These are phyloP conservation scores for Kandelia obovata DNA, from an alignment of 345 rosid species.

Conservation along the genomic window DNA sequence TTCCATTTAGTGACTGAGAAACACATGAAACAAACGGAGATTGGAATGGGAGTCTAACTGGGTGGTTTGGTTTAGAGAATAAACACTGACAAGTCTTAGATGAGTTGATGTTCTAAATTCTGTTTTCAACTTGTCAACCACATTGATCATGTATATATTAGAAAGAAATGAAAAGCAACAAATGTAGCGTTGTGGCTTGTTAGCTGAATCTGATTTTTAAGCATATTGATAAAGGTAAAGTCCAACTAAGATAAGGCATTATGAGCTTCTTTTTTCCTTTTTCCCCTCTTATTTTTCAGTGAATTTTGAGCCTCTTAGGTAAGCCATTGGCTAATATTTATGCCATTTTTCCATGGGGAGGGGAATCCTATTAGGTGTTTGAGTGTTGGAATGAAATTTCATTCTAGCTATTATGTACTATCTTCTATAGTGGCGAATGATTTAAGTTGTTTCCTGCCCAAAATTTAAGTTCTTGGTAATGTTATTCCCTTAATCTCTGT, in stretches of 20 bases:
- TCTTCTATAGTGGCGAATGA: too few relatives aligned
- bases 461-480: too few relatives aligned
- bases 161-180: not conserved
- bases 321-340: too few relatives aligned
- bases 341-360: not conserved
- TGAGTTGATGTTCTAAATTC: not conserved
- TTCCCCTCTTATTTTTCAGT: too few relatives aligned
- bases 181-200: not conserved
- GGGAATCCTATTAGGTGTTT: not conserved
- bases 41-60: too few relatives aligned
- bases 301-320: too few relatives aligned
- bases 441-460: too few relatives aligned
- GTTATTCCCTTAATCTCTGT: too few relatives aligned
- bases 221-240: not conserved
- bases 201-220: not conserved
- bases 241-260: not conserved
- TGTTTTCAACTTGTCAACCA: not conserved
- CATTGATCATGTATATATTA: not conserved
- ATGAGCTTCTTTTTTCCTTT: too few relatives aligned
- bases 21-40: not conserved
- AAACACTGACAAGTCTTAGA: too few relatives aligned
- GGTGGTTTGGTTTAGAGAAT: too few relatives aligned
- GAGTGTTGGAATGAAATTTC: not conserved
- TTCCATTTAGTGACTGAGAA: conserved; percentile 7
- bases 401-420: not conserved